Percentiles rank a stretch among this genome's conserved stretches.
These are phyloP conservation scores for Haplosporangium gracile DNA, from an alignment of 192 early-diverging fungal genomes.

Conservation along the genomic window DNA sequence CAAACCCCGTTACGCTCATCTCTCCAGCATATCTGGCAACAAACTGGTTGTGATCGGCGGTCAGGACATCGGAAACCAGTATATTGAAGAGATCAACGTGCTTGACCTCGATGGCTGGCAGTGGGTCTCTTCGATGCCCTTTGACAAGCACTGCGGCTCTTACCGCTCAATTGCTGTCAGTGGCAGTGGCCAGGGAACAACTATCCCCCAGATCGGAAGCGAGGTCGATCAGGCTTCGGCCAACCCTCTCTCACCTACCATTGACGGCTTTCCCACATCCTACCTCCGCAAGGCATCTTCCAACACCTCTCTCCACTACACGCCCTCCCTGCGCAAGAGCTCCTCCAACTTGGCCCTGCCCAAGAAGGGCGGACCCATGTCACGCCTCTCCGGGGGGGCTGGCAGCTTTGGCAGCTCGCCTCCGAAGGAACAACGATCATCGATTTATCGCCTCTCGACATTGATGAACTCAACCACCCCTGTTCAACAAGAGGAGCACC, in stretches of 20 bases:
- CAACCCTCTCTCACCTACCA: conserved; percentile 22
- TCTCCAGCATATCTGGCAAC: conserved; percentile 76
- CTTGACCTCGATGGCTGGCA: conserved; percentile 76
- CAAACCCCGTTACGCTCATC: conserved; percentile 82
- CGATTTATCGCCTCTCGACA: conserved; percentile 51
- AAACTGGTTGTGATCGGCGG: conserved; percentile 80
- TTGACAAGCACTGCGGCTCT: conserved; percentile 82
- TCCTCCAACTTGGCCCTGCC: conserved; percentile 45
- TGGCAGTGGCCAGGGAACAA: conserved; percentile 59
- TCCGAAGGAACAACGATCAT: conserved; percentile 39
- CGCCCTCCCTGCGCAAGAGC: conserved; percentile 48
- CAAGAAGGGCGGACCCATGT: conserved; percentile 42
- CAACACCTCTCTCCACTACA: conserved; percentile 22
- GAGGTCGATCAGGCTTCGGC: conserved; percentile 25
- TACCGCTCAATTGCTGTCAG: conserved; percentile 83
- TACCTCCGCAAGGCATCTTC: conserved; percentile 40
- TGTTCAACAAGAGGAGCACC: conserved; percentile 66
- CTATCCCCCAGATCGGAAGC: conserved; percentile 56
- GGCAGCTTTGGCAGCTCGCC: conserved; percentile 47
- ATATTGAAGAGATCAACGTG: conserved; percentile 84
- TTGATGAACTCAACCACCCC: conserved; percentile 28
- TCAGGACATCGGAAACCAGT: conserved; percentile 82
- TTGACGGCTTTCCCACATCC: conserved; percentile 42
- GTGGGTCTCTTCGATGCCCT: conserved; percentile 76
- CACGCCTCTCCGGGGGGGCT: conserved; percentile 43